These are phyloP conservation scores for Arachnomyces sp. DNA, from an alignment of 2,329 filamentous ascomycete genomes.

Conservation along the genomic window DNA sequence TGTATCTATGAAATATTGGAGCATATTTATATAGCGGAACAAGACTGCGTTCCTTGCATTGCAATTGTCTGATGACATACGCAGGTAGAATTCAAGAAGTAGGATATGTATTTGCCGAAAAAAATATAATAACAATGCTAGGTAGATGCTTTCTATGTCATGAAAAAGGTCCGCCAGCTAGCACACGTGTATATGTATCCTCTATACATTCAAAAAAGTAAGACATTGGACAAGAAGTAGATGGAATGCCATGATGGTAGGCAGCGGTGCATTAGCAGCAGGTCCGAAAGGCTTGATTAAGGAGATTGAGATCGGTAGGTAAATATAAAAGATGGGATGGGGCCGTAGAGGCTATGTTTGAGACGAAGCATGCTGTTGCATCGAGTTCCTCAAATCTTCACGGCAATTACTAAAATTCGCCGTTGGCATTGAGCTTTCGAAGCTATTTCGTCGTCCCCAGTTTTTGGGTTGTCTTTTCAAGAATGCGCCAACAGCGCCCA, in stretches of 20 bases:
- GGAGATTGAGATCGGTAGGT: not conserved
- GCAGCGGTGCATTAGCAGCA: not conserved
- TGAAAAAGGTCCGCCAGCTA: too few species aligned
- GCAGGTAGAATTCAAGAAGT: too few species aligned
- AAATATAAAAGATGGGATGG: not conserved
- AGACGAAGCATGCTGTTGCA: not conserved
- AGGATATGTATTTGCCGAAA: too few species aligned
- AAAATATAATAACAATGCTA: too few species aligned
- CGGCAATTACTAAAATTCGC: conserved; percentile 19
- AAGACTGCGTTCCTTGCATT: too few species aligned
- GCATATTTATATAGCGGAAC: too few species aligned
- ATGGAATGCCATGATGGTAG: not conserved
- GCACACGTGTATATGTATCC: too few species aligned
- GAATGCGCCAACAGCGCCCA: conserved; percentile 90
- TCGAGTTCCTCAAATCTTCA: conserved; percentile 9
- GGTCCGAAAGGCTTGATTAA: not conserved
- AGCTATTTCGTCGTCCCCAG: conserved; percentile 77
- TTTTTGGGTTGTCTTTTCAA: conserved; percentile 82
- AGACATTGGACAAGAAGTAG: too few species aligned
- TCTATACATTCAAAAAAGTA: too few species aligned
- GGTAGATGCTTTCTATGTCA: too few species aligned
- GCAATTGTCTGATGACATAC: too few species aligned
- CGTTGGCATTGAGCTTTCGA: conserved; percentile 46
- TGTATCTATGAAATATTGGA: too few species aligned
- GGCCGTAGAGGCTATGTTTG: not conserved